These are phyloP conservation scores for Ascochyta lentis DNA, from an alignment of 2,329 filamentous ascomycete genomes.

Conservation along the genomic window DNA sequence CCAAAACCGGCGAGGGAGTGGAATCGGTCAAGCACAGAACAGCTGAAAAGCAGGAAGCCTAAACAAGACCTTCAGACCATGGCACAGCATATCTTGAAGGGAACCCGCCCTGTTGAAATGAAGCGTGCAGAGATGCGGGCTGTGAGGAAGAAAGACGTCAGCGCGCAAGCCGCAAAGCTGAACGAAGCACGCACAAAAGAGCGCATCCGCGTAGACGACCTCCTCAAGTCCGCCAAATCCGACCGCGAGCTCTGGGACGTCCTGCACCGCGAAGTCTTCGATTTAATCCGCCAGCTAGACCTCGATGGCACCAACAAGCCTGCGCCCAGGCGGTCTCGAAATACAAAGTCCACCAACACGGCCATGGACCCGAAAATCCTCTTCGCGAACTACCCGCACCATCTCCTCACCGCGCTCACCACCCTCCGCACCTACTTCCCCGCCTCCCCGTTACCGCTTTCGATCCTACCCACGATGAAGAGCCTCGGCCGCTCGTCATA, in stretches of 20 bases:
- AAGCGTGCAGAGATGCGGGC: not conserved
- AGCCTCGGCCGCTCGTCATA: slow-evolving; percentile 72
- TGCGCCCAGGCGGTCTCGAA: not conserved
- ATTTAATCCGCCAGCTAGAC: slow-evolving; percentile 63
- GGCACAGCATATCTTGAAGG: slow-evolving; percentile 23
- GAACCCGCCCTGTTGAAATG: slow-evolving; percentile 7
- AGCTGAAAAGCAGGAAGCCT: slow-evolving; percentile 7
- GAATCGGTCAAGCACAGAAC: slow-evolving; percentile 11
- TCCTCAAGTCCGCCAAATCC: slow-evolving; percentile 63
- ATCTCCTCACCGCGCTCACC: slow-evolving; percentile 64
- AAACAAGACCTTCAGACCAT: slow-evolving; percentile 22
- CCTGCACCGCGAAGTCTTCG: slow-evolving; percentile 71
- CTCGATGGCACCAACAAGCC: slow-evolving; percentile 47
- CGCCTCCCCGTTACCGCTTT: slow-evolving; percentile 65
- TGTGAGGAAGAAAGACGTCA: not conserved
- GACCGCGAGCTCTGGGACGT: slow-evolving; percentile 72
- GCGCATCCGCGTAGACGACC: slow-evolving; percentile 58
- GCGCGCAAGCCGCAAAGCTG: slow-evolving; percentile 18
- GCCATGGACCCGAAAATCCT: slow-evolving; percentile 60
- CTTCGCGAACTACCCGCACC: slow-evolving; percentile 69
- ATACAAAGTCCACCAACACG: not conserved
- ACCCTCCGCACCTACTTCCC: slow-evolving; percentile 66
- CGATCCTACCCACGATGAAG: slow-evolving; percentile 71
- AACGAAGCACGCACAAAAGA: slow-evolving; percentile 47
- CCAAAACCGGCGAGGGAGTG: slow-evolving; percentile 8